Evolutionary conservation across 2,329 filamentous ascomycete genomes (phyloP), one percentile per base, ranked within the genome.

Genomic region (Xylaria sp.): DNA sequence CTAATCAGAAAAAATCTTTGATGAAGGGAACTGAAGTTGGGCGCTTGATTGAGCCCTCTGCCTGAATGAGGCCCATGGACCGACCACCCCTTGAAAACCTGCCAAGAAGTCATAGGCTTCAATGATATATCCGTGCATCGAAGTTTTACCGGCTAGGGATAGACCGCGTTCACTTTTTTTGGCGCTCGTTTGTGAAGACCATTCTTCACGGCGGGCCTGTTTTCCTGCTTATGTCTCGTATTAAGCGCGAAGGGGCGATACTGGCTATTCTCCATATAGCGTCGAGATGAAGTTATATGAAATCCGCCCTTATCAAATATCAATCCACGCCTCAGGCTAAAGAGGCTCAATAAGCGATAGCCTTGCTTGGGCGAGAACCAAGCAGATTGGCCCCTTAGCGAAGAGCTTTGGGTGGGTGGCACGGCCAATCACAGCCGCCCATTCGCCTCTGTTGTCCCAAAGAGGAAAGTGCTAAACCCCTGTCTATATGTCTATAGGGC

Each of bases 211-310:
- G 27, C 41, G 47, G 58, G 47, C 53, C 59, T 57, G 13, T 35
- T 6, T 58, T 38, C 47, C 41, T 33, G 11, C 31, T 5, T 7
- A 48, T 48, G 46, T 9, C 21, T 54, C 19, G 23, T 41, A 37
- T 53, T 38, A 19, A 25, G 25, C 4, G 27, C 23, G 35, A 38
- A 25, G 29, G 35, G 48, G 21, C 13, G 29, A 2, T 29, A 65
- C 54, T 53, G 57, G 61, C 55, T 62, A 65, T 60, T 65, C 58
- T 49, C 60, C 49, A 63, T 53, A 47, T 59, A 58, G 49, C 48
- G 35, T 46, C 41, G 59, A 71, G 68, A 71, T 70, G 68, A 70
- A 71, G 60, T 71, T 70, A 69, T 64, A 71, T 71, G 69, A 70
- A 69, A 58, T 59, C 51, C 52, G 37, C 44, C 62, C 62, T 60